Evolutionary conservation across 1,284 basidiomycete genomes (phyloP).

Genomic region (Apiotrichum akiyoshidainum): DNA sequence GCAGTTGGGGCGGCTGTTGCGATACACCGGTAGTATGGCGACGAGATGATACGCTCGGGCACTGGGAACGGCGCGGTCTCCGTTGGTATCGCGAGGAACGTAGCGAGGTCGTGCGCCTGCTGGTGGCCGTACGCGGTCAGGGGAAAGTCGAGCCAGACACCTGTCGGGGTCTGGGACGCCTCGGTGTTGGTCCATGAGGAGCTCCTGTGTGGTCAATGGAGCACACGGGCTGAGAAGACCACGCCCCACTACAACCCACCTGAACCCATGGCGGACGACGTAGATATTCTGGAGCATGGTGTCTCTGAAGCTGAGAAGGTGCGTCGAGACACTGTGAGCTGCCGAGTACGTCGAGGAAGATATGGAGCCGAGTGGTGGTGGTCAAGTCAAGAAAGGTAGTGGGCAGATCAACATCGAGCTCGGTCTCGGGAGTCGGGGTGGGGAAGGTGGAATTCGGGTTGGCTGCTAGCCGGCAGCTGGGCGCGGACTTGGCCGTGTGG

Average conservation of each 20-base stretch:
- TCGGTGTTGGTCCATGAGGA: not conserved
- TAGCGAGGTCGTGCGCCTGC: conserved; percentile 51
- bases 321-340: too few species aligned
- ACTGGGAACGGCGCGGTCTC: conserved; percentile 32
- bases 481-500: not conserved
- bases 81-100: conserved; percentile 31
- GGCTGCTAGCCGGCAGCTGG: not conserved
- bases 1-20: conserved; percentile 53
- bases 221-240: not conserved
- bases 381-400: too few species aligned
- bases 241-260: conserved; percentile 26
- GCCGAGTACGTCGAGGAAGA: too few species aligned
- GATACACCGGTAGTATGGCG: conserved; percentile 55
- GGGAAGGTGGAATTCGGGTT: not conserved
- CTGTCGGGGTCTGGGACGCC: not conserved
- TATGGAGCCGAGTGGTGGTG: too few species aligned
- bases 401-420: not conserved
- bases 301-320: not conserved
- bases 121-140: conserved; percentile 43
- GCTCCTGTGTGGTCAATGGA: not conserved
- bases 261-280: conserved; percentile 54
- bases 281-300: conserved; percentile 54
- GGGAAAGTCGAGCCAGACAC: conserved; percentile 9
- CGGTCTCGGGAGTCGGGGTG: not conserved
- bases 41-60: conserved; percentile 43